phyloP scores from a whole-genome alignment of 2,329 filamentous ascomycete genomes.

The Cladorrhinum sp. region DNA sequence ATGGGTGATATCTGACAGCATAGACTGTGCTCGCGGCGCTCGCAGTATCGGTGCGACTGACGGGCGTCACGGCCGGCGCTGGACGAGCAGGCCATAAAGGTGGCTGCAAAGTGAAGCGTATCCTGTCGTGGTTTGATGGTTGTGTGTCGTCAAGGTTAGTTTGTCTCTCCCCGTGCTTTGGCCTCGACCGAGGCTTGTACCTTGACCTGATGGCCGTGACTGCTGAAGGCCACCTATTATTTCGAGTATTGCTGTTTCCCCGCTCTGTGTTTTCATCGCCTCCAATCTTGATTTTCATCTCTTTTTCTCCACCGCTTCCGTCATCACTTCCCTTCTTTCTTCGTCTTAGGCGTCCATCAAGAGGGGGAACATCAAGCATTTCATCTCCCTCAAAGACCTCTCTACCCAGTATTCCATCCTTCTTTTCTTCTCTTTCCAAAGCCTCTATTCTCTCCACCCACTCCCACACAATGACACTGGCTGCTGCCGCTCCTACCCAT shows the following conservation, averaged over 20 bases:
- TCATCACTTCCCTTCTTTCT: conserved; percentile 33
- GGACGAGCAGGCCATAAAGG: conserved; percentile 57
- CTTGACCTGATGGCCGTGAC: conserved; percentile 40
- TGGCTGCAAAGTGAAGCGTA: conserved; percentile 45
- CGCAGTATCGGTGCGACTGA: conserved; percentile 60
- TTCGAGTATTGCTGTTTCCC: conserved; percentile 23
- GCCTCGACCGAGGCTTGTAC: conserved; percentile 34
- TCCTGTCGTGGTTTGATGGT: conserved; percentile 27
- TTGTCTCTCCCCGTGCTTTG: conserved; percentile 19
- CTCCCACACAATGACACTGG: conserved; percentile 96
- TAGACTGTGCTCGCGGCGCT: conserved; percentile 64
- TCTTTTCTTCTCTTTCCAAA: conserved; percentile 86
- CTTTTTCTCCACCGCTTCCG: conserved; percentile 30
- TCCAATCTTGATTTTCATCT: conserved; percentile 17
- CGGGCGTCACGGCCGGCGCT: conserved; percentile 51
- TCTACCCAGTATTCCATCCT: conserved; percentile 84
- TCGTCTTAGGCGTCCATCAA: conserved; percentile 47
- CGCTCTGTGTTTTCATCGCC: conserved; percentile 22
- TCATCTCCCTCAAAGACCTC: conserved; percentile 94
- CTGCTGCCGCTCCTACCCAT: conserved; percentile 93
- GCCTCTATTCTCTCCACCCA: conserved; percentile 96
- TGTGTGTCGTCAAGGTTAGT: conserved; percentile 18
- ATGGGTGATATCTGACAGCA: conserved; percentile 58
- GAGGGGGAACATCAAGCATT: conserved; percentile 67
- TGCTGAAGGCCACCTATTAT: conserved; percentile 38